A percentile compares a stretch with the other conserved stretches of the same genome.
Conservation (phyloP, 345 rosid genomes). For the Sonneratia caseolaris region DNA sequence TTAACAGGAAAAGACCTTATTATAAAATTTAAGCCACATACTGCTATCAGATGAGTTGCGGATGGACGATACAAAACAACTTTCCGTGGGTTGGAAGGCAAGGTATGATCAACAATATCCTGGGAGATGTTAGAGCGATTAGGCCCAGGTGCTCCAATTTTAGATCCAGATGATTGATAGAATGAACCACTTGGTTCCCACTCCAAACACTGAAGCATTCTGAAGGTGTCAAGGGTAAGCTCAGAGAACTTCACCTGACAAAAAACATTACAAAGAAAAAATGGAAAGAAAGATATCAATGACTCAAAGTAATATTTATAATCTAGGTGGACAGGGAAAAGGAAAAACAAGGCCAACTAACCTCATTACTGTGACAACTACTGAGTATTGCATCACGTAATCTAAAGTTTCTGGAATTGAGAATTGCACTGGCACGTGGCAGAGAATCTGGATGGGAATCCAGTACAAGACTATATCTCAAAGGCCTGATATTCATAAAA, state of each 20-base stretch:
- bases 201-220: slow-evolving; percentile 97
- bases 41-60: slow-evolving; percentile 79
- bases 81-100: slow-evolving; percentile 85
- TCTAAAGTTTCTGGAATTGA: slow-evolving; percentile 49
- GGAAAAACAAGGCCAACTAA: slow-evolving; percentile 22
- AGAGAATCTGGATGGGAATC: slow-evolving; percentile 67
- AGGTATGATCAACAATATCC: slow-evolving; percentile 76
- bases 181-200: slow-evolving; percentile 98
- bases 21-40: slow-evolving; percentile 25
- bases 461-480: slow-evolving; percentile 79
- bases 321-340: slow-evolving; percentile 9
- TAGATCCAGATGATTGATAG: slow-evolving; percentile 44
- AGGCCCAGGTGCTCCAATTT: slow-evolving; percentile 46
- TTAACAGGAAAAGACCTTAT: not conserved
- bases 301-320: slow-evolving; percentile 2
- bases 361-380: slow-evolving; percentile 89
- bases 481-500: slow-evolving; percentile 92
- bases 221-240: slow-evolving; percentile 82
- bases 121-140: slow-evolving; percentile 44
- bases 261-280: not conserved
- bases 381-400: slow-evolving; percentile 78
- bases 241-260: slow-evolving; percentile 88
- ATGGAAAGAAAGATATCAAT: not conserved
- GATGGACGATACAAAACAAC: slow-evolving; percentile 84
- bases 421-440: slow-evolving; percentile 31